These are phyloP conservation scores for Casaregolazyma suthepensis DNA, from an alignment of 1,139 yeast species.

Conservation along the genomic window DNA sequence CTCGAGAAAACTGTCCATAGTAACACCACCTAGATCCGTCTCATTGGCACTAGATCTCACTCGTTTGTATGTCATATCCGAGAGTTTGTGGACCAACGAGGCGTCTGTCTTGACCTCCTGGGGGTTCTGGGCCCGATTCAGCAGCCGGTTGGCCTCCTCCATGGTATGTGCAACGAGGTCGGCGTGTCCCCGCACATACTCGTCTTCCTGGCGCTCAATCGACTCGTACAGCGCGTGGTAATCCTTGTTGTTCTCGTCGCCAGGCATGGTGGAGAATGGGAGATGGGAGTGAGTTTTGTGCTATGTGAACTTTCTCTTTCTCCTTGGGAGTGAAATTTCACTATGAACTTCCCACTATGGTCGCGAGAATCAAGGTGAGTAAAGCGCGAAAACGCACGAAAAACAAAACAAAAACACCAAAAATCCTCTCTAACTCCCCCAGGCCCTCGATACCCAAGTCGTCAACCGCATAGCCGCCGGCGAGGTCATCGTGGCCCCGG, in stretches of 20 bases:
- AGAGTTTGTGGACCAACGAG: conserved; percentile 6
- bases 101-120: conserved; percentile 17
- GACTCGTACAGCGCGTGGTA: neutral
- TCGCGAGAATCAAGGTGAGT: conserved; percentile 11
- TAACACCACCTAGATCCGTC: conserved; percentile 12
- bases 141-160: conserved; percentile 10
- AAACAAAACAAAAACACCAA: conserved; percentile 6
- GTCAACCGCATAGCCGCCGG: conserved; percentile 96
- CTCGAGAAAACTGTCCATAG: conserved; percentile 8
- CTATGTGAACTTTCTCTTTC: no score
- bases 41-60: conserved; percentile 11
- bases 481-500: conserved; percentile 89
- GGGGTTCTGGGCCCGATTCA: conserved; percentile 14
- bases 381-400: neutral
- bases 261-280: conserved; percentile 1
- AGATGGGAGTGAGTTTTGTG: no score
- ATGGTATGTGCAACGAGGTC: conserved; percentile 2
- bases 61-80: conserved; percentile 10
- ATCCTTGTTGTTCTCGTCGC: conserved; percentile 2
- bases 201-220: conserved; percentile 1
- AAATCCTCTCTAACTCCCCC: no score
- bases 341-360: neutral
- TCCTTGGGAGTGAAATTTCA: no score
- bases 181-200: conserved; percentile 7
- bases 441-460: conserved; percentile 56